phyloP scores from a whole-genome alignment of 257 asterid species.

The Solanum bulbocastanum region DNA sequence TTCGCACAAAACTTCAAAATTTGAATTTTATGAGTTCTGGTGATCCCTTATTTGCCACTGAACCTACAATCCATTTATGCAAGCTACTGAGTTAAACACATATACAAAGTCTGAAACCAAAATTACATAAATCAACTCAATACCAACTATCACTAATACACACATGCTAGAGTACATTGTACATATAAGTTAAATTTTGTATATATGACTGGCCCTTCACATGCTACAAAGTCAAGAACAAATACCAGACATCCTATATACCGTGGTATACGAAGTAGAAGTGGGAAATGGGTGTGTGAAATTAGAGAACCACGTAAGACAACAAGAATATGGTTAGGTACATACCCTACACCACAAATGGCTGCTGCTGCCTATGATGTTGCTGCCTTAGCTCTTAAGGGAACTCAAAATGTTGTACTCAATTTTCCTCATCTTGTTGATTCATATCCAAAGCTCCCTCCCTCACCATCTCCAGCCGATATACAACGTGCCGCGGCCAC shows the following conservation, averaged over 20 bases:
- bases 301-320: slow-evolving; percentile 38
- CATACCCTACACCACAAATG: slow-evolving; percentile 35
- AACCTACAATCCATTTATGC: neutral
- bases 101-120: neutral
- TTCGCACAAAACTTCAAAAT: neutral
- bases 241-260: slow-evolving; percentile 32
- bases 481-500: slow-evolving; percentile 31
- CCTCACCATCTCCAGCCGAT: slow-evolving; percentile 27
- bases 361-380: slow-evolving; percentile 40
- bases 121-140: neutral
- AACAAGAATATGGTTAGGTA: slow-evolving; percentile 37
- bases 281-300: slow-evolving; percentile 47
- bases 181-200: neutral
- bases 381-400: slow-evolving; percentile 32
- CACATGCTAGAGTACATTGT: neutral
- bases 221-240: neutral
- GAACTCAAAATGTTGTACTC: slow-evolving; percentile 7
- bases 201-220: slow-evolving; percentile 28
- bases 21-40: neutral
- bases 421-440: slow-evolving; percentile 34
- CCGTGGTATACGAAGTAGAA: slow-evolving; percentile 44
- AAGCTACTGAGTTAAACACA: neutral
- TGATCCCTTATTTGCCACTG: neutral
- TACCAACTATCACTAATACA: neutral
- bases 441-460: slow-evolving; percentile 24